A percentile compares a stretch with the other conserved stretches of the same genome.
phyloP scores from a whole-genome alignment of 768 basidiomycete species.

The Hemileccinum impolitum region DNA sequence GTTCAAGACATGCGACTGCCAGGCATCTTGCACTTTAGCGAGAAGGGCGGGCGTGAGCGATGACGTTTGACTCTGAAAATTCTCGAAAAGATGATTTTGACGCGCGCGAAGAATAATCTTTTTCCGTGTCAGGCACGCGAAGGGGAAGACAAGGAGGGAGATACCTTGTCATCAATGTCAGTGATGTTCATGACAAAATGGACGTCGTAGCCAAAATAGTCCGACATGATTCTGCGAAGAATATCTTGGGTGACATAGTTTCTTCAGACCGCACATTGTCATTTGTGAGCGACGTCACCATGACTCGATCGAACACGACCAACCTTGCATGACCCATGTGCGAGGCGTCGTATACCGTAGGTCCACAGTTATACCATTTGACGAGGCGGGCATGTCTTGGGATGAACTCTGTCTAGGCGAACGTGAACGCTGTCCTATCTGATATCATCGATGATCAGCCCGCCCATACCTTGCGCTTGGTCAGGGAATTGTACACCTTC shows the following conservation, averaged over 20 bases:
- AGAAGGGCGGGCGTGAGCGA: constrained; percentile 58
- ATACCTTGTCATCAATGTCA: constrained; percentile 98
- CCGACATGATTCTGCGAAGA: constrained; percentile 69
- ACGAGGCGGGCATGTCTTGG: constrained; percentile 66
- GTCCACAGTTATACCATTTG: constrained; percentile 99
- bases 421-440: constrained; percentile 3
- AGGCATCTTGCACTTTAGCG: constrained; percentile 54
- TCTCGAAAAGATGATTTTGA: constrained; percentile 68
- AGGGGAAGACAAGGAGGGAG: constrained; percentile 9
- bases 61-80: constrained; percentile 52
- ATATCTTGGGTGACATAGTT: constrained; percentile 61
- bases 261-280: constrained; percentile 39
- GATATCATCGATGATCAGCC: constrained; percentile 15
- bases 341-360: constrained; percentile 96
- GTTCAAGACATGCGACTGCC: constrained; percentile 59
- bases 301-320: background rate
- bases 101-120: constrained; percentile 94
- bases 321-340: constrained; percentile 99
- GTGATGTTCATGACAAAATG: constrained; percentile 99
- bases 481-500: constrained; percentile 89
- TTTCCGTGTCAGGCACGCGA: constrained; percentile 2
- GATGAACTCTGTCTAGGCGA: constrained; percentile 67
- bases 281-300: background rate
- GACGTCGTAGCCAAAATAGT: constrained; percentile 97
- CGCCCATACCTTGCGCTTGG: constrained; percentile 82